Conservation (phyloP, 768 basidiomycete genomes). For the Serendipita sp. region DNA sequence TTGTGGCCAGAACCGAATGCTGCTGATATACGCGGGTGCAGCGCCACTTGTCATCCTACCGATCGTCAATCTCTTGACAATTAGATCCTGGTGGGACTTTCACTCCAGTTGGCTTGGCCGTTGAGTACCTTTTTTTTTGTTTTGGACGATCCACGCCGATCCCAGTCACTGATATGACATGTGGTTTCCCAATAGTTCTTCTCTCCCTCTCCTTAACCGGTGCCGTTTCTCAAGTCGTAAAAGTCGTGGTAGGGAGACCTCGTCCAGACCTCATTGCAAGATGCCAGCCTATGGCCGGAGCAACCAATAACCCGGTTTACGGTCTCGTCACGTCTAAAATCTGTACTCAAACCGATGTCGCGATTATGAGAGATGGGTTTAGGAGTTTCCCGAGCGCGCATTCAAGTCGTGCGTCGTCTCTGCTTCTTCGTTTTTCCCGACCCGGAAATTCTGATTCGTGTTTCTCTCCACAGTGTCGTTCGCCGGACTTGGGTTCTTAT, state of each 20-base stretch:
- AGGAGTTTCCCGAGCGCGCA: slow-evolving; percentile 88
- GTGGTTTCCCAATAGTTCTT: slow-evolving; percentile 31
- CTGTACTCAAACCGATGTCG: slow-evolving; percentile 54
- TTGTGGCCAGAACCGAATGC: not conserved
- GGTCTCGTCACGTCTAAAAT: slow-evolving; percentile 58
- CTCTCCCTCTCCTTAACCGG: slow-evolving; percentile 66
- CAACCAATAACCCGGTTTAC: slow-evolving; percentile 45
- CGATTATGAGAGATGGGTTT: slow-evolving; percentile 65
- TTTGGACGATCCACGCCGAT: slow-evolving; percentile 25
- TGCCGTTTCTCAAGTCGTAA: slow-evolving; percentile 69
- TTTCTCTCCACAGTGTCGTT: slow-evolving; percentile 54
- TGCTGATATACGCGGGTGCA: slow-evolving; percentile 20
- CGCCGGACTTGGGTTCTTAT: slow-evolving; percentile 78
- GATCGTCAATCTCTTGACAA: slow-evolving; percentile 52
- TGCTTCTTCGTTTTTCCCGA: not conserved
- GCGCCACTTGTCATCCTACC: slow-evolving; percentile 58
- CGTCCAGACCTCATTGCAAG: slow-evolving; percentile 65
- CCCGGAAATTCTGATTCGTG: not conserved
- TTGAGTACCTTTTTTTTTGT: not conserved
- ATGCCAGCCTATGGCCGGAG: slow-evolving; percentile 51
- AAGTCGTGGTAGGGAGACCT: slow-evolving; percentile 74
- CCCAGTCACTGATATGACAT: not conserved
- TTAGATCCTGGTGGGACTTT: slow-evolving; percentile 80
- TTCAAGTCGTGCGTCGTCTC: slow-evolving; percentile 48
- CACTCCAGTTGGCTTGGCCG: slow-evolving; percentile 30